Conservation (phyloP, 345 rosid genomes). For the Salix caprea region DNA sequence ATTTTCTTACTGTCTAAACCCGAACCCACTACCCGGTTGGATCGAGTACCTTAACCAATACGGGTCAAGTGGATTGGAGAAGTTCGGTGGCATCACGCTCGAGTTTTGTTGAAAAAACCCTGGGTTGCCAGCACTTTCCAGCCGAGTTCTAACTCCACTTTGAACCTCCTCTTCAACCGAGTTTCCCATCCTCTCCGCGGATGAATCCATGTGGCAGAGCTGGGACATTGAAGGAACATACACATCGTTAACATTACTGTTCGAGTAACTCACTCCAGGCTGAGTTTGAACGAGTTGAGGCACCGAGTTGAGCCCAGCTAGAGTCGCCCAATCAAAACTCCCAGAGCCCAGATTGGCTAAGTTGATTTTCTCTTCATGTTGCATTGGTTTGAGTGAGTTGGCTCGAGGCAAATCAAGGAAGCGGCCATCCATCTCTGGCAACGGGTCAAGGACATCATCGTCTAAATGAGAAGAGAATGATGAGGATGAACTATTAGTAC, state of each 20-base stretch:
- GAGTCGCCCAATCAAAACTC: slow-evolving; percentile 74
- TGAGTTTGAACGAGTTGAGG: slow-evolving; percentile 43
- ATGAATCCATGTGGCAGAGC: slow-evolving; percentile 21
- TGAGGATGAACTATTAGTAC: slow-evolving; percentile 52
- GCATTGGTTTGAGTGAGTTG: slow-evolving; percentile 46
- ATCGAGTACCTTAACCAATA: slow-evolving; percentile 50
- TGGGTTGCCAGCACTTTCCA: slow-evolving; percentile 18
- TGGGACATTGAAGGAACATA: slow-evolving; percentile 35
- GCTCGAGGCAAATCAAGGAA: slow-evolving; percentile 42
- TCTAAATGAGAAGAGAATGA: slow-evolving; percentile 78
- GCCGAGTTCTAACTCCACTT: slow-evolving; percentile 48
- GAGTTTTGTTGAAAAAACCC: slow-evolving; percentile 26
- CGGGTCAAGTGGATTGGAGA: slow-evolving; percentile 43
- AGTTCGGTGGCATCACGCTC: slow-evolving; percentile 35
- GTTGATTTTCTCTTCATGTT: slow-evolving; percentile 43
- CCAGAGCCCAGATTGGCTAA: slow-evolving; percentile 34
- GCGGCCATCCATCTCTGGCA: slow-evolving; percentile 57
- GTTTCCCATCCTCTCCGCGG: slow-evolving; percentile 9
- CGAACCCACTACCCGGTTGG: slow-evolving; percentile 42
- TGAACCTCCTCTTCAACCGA: slow-evolving; percentile 61
- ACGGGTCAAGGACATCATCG: slow-evolving; percentile 69
- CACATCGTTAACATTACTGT: slow-evolving; percentile 12
- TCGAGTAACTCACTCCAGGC: slow-evolving; percentile 26
- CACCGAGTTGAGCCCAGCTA: slow-evolving; percentile 47
- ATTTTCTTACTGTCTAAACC: slow-evolving; percentile 39